A percentile compares a stretch with the other conserved stretches of the same genome.
These are phyloP conservation scores for Puccinia triticina DNA, from an alignment of 1,284 basidiomycete species.

Conservation along the genomic window DNA sequence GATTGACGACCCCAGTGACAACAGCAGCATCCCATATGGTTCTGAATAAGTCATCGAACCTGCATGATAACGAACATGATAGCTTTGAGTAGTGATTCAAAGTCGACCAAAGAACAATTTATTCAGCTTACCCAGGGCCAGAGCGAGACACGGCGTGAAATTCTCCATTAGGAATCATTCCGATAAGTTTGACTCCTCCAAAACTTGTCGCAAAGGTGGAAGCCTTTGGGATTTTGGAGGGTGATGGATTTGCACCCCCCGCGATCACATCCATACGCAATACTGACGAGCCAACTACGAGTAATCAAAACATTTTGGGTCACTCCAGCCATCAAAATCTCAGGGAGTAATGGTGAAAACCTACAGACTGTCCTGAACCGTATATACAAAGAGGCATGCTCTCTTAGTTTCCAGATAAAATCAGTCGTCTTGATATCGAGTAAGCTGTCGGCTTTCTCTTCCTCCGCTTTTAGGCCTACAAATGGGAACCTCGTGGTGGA, in stretches of 20 bases:
- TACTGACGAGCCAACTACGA: constrained; percentile 5
- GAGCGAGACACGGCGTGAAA: neutral
- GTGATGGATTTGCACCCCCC: neutral
- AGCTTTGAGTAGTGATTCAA: neutral
- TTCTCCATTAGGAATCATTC: neutral
- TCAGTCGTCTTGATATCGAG: neutral
- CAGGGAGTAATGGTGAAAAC: neutral
- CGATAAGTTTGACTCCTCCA: neutral
- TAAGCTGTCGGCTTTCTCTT: neutral
- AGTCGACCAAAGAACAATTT: neutral
- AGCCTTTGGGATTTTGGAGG: neutral
- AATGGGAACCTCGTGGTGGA: neutral
- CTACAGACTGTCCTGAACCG: constrained; percentile 1
- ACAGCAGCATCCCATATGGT: constrained; percentile 6
- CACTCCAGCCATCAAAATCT: neutral
- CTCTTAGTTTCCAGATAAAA: neutral
- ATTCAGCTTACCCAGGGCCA: neutral
- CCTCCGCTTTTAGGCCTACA: neutral
- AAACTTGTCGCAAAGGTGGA: neutral
- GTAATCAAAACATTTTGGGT: neutral
- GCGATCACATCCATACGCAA: constrained; percentile 18
- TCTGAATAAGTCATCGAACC: neutral
- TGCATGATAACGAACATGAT: neutral
- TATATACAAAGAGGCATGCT: neutral
- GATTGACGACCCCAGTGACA: neutral